Conservation (phyloP, 768 basidiomycete species). For the Leccinum arenicola region DNA sequence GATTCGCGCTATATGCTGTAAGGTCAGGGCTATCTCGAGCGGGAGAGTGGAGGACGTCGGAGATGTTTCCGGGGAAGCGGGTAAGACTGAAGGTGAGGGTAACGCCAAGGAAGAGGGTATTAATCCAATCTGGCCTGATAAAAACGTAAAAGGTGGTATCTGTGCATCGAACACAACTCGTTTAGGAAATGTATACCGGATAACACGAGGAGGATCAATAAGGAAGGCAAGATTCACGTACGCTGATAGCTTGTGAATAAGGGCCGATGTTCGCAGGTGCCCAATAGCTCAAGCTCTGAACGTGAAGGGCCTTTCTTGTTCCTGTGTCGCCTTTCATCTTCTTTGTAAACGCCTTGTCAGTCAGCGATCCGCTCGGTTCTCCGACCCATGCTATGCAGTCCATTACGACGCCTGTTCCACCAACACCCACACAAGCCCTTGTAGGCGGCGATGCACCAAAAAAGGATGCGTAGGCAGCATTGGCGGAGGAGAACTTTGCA, state of each 20-base stretch:
- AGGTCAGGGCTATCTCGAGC: constrained; percentile 66
- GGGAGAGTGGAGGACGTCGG: constrained; percentile 53
- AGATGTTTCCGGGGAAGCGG: constrained; percentile 40
- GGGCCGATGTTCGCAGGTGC: constrained; percentile 99
- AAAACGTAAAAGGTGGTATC: constrained; percentile 74
- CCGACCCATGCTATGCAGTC: constrained; percentile 75
- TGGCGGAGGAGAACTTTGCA: constrained; percentile 65
- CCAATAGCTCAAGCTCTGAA: constrained; percentile 97
- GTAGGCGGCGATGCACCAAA: constrained; percentile 93
- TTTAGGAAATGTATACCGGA: neutral
- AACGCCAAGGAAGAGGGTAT: constrained; percentile 71
- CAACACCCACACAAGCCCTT: constrained; percentile 88
- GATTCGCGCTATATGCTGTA: constrained; percentile 80
- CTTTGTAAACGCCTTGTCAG: constrained; percentile 11
- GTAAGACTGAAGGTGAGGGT: constrained; percentile 46
- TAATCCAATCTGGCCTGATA: constrained; percentile 95
- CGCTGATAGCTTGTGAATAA: constrained; percentile 90
- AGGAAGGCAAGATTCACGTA: constrained; percentile 35
- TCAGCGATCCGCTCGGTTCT: constrained; percentile 7
- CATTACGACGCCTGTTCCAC: constrained; percentile 57
- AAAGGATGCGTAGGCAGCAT: constrained; percentile 72
- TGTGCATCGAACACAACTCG: constrained; percentile 27
- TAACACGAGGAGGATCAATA: neutral
- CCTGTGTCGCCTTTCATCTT: constrained; percentile 28
- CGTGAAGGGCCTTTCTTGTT: constrained; percentile 75